These are phyloP conservation scores for Nectriaceae sp. DNA, from an alignment of 2,329 filamentous ascomycete species.

Conservation along the genomic window DNA sequence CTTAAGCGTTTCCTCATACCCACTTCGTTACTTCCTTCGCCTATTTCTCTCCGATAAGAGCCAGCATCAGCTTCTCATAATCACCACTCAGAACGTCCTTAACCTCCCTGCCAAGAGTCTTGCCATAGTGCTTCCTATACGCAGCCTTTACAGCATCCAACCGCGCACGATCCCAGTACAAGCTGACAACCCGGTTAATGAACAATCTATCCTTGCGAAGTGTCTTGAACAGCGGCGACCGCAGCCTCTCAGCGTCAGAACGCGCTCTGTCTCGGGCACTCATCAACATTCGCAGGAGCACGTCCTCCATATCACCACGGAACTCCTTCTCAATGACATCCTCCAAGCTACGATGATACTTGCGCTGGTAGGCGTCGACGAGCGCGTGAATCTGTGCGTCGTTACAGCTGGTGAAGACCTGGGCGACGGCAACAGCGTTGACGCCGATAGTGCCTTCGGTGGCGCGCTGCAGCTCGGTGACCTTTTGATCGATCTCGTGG, in stretches of 20 bases:
- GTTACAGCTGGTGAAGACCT: constrained; percentile 36
- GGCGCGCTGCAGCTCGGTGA: constrained; percentile 33
- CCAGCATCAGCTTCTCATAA: constrained; percentile 31
- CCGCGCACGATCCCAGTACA: constrained; percentile 35
- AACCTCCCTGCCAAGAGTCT: constrained; percentile 42
- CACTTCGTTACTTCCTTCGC: too few relatives aligned
- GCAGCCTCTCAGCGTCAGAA: constrained; percentile 27
- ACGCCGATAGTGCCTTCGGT: constrained; percentile 34
- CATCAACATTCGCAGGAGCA: constrained; percentile 32
- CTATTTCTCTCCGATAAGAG: constrained; percentile 32
- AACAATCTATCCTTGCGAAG: constrained; percentile 33
- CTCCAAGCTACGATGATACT: constrained; percentile 35
- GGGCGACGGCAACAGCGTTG: constrained; percentile 32
- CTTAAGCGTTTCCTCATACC: too few relatives aligned
- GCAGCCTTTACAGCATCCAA: constrained; percentile 50
- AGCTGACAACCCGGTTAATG: constrained; percentile 32
- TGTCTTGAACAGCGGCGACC: constrained; percentile 27
- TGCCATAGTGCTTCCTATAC: constrained; percentile 59
- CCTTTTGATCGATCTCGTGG: constrained; percentile 35
- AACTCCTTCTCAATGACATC: constrained; percentile 39
- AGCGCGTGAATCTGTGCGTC: constrained; percentile 33
- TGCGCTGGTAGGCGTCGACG: constrained; percentile 30
- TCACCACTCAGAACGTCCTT: constrained; percentile 30
- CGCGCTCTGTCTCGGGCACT: constrained; percentile 24
- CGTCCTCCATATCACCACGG: constrained; percentile 36